phyloP scores from a whole-genome alignment of 1,139 yeast genomes.

The Debaryomyces singareniensis region DNA sequence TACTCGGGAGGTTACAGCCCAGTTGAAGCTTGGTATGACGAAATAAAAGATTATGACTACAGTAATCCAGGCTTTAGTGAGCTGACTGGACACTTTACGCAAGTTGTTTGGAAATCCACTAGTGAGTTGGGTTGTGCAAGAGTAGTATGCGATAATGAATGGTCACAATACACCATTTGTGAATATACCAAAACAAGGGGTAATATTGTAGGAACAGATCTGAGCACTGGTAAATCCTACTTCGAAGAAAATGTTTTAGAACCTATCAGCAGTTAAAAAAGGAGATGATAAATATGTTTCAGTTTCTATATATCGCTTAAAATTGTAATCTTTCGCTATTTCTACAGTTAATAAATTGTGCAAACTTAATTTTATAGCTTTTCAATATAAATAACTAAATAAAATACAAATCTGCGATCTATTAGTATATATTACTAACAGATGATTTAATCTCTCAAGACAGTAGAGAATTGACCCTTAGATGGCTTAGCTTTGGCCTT shows the following conservation, averaged over 20 bases:
- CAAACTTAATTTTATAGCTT: too few species aligned
- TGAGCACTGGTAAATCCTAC: conserved; percentile 23
- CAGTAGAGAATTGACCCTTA: conserved; percentile 64
- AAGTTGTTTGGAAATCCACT: conserved; percentile 58
- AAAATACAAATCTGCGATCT: not conserved
- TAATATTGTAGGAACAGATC: conserved; percentile 41
- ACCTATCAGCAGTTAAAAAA: too few species aligned
- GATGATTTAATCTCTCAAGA: conserved; percentile 46
- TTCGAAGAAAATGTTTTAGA: conserved; percentile 51
- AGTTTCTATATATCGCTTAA: too few species aligned
- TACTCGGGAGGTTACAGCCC: conserved; percentile 40
- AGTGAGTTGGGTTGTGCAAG: conserved; percentile 57
- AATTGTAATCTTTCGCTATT: too few species aligned
- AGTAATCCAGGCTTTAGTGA: conserved; percentile 36
- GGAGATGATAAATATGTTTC: too few species aligned
- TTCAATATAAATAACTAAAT: not conserved
- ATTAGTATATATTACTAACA: not conserved
- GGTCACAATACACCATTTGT: conserved; percentile 61
- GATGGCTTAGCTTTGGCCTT: conserved; percentile 60
- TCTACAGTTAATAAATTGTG: too few species aligned
- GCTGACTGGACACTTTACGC: conserved; percentile 62
- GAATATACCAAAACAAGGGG: conserved; percentile 57
- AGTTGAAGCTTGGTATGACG: conserved; percentile 64
- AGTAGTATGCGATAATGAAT: conserved; percentile 41
- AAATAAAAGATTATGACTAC: conserved; percentile 47